Conservation (phyloP, 148 eudicot species). For the Rhododendron ferrugineum region DNA sequence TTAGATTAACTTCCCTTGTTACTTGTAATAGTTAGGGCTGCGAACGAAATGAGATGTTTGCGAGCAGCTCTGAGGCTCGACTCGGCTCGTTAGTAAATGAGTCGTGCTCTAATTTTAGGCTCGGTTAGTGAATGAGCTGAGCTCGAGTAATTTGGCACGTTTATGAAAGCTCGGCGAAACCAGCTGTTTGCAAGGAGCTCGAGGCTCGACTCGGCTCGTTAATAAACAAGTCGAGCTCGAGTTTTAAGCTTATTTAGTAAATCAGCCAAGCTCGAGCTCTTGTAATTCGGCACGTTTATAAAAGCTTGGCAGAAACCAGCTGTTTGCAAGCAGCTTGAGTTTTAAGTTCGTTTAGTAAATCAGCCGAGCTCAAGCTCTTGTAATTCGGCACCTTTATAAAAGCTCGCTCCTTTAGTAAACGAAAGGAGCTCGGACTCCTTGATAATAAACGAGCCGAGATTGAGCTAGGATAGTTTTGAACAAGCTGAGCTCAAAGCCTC, state of each 20-base stretch:
- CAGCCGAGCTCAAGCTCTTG: neutral
- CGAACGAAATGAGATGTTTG: neutral
- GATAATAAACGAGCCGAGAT: neutral
- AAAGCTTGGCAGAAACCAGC: neutral
- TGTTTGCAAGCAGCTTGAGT: neutral
- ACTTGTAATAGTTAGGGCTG: neutral
- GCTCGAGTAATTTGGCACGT: neutral
- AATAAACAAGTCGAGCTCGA: too few species aligned
- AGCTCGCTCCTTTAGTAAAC: too few species aligned
- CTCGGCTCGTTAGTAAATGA: too few species aligned
- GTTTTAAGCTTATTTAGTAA: neutral
- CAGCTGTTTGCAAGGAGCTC: neutral
- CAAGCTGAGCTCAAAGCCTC: neutral
- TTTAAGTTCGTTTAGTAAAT: neutral
- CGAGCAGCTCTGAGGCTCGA: too few species aligned
- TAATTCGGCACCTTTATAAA: too few species aligned
- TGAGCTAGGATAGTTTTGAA: neutral
- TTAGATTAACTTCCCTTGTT: neutral
- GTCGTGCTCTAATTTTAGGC: too few species aligned
- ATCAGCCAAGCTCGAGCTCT: neutral
- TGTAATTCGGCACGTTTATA: neutral
- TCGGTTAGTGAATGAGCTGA: too few species aligned
- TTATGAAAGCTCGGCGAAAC: neutral
- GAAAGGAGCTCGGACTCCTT: neutral
- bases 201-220: neutral